phyloP scores from a whole-genome alignment of 345 rosid genomes.

The Citrus inodora region DNA sequence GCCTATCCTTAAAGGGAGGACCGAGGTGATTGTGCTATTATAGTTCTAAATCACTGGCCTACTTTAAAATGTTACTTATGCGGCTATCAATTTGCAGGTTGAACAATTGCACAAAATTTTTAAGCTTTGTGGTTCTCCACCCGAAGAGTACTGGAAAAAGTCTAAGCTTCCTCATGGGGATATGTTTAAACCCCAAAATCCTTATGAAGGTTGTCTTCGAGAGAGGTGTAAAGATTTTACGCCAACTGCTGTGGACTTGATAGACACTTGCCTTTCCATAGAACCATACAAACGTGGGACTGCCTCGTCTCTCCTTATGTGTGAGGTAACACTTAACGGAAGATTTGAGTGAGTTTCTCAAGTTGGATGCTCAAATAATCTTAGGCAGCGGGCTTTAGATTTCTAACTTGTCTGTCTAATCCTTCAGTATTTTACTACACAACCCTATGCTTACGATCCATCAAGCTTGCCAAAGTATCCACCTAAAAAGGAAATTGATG shows the following conservation, averaged over 20 bases:
- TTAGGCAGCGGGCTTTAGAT: background rate
- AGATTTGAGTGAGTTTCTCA: background rate
- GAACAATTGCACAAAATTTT: slow-evolving; percentile 80
- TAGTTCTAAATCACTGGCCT: background rate
- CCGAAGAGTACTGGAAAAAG: slow-evolving; percentile 65
- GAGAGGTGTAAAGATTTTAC: slow-evolving; percentile 61
- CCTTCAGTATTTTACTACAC: slow-evolving; percentile 53
- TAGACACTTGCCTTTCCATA: slow-evolving; percentile 57
- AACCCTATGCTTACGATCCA: slow-evolving; percentile 66
- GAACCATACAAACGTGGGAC: slow-evolving; percentile 71
- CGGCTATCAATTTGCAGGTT: slow-evolving; percentile 36
- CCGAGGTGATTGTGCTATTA: slow-evolving; percentile 45
- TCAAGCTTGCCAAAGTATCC: slow-evolving; percentile 71
- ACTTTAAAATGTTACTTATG: background rate
- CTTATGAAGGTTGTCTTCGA: slow-evolving; percentile 46
- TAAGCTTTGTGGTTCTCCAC: slow-evolving; percentile 76
- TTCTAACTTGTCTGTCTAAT: slow-evolving; percentile 2
- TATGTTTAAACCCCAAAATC: slow-evolving; percentile 63
- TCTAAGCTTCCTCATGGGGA: slow-evolving; percentile 53
- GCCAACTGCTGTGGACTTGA: slow-evolving; percentile 37
- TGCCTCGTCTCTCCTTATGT: slow-evolving; percentile 63
- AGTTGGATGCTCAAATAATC: background rate
- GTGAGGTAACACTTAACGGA: slow-evolving; percentile 39
- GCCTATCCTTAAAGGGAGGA: slow-evolving; percentile 76
- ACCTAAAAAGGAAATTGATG: slow-evolving; percentile 80